These are phyloP conservation scores for Vaccinium macrocarpon DNA, from an alignment of 148 eudicot species.

Conservation along the genomic window DNA sequence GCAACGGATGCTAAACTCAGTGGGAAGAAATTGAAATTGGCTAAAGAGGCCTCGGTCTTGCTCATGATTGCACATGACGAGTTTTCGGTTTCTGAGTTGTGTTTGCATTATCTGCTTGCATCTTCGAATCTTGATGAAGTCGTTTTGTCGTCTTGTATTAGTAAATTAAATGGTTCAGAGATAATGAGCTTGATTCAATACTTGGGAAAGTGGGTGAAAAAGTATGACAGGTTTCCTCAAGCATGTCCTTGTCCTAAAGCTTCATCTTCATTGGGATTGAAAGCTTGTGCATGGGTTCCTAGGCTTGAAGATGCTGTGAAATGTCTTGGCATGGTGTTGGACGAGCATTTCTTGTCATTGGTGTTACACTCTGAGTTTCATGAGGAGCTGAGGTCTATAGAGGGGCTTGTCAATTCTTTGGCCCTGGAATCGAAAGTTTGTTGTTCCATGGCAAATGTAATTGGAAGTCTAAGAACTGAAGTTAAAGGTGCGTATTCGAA, in stretches of 20 bases:
- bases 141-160: constrained; percentile 56
- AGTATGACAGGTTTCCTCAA: constrained; percentile 78
- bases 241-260: constrained; percentile 51
- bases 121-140: constrained; percentile 66
- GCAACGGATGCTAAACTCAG: constrained; percentile 27
- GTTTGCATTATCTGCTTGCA: constrained; percentile 70
- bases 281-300: constrained; percentile 62
- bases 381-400: constrained; percentile 59
- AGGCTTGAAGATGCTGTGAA: constrained; percentile 48
- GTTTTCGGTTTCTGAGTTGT: constrained; percentile 55
- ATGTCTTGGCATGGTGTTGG: constrained; percentile 63
- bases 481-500: constrained; percentile 32
- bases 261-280: constrained; percentile 38
- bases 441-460: constrained; percentile 51
- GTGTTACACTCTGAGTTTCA: constrained; percentile 75
- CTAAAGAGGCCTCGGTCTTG: constrained; percentile 64
- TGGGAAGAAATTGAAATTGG: constrained; percentile 36
- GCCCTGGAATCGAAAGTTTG: constrained; percentile 59
- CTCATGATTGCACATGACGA: constrained; percentile 77
- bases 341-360: constrained; percentile 82
- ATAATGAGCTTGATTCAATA: constrained; percentile 60
- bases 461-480: constrained; percentile 43
- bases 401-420: constrained; percentile 48
- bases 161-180: constrained; percentile 63
- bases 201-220: constrained; percentile 79